Evolutionary conservation across 2,329 filamentous ascomycete genomes (phyloP), one percentile per base, ranked within the genome.

Genomic region (Trichoderma guizhouense): DNA sequence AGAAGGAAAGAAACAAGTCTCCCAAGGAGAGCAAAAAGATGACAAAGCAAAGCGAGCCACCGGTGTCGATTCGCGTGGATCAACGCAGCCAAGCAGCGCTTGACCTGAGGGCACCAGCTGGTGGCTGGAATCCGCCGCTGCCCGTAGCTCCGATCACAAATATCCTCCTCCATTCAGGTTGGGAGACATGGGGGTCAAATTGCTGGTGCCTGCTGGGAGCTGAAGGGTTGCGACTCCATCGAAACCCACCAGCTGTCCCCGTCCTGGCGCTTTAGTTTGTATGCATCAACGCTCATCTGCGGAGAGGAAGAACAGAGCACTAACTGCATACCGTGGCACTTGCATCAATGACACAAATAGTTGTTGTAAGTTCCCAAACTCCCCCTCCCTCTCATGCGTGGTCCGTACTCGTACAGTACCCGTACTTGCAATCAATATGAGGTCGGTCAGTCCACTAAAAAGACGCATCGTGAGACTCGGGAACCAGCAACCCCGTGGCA

Each of bases 351-450:
- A 55, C 53, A 67, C 34, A 24, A 32, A 57, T 34, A 39, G 34
- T 47, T 18, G 62, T 6, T 53, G 43, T 51, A 24, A 34, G 32
- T 26, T 32, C 51, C 21, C 21, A 34, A 36, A 21, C 26, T 9
- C 57, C 39, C 57, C 39, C 67, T 26, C 66, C 55, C n/a, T 24
- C 18, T 62, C 57, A 69, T 61, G 55, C 67, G 39, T 36, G 67
- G 57, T 62, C 57, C 57, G 43, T 61, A 60, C 57, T 28, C 26
- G 55, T 58, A 58, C 30, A 28, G 55, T 30, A 26, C 55, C 15
- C 15, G n/a, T 21, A 51, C 43, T 69, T n/a, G 57, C 43, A 69
- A 62, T 69, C 11, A 69, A 69, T 15, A 62, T 69, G 66, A 69
- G 15, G 66, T 53, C 30, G 36, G 36, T n/a, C n/a, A 69, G 39